Evolutionary conservation across 306 rosid species (phyloP), one percentile per base, ranked within the genome.

Genomic region (Cajanus cajan): DNA sequence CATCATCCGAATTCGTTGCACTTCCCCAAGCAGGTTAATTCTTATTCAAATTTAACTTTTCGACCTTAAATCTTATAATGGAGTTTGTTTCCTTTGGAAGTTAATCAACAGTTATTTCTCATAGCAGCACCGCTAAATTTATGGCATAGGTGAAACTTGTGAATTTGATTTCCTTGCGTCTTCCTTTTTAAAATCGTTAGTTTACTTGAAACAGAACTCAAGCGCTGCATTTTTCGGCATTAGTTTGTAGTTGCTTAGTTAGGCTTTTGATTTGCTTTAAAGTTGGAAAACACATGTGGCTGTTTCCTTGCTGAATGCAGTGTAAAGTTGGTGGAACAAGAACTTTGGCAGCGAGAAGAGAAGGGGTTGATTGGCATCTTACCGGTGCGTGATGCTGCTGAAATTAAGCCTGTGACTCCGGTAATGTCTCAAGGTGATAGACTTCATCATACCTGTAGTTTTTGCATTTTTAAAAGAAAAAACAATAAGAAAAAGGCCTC

Each of bases 301-400:
- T 24, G 25, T 58, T 44, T 55, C 34, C 72, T 68, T 36, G 31
- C 14, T 5, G 50, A 68, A 68, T 76, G 77, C 77, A 95, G 98
- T 81, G 98, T 95, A 55, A 95, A 92, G 78, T 82, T 95, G 89
- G 98, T 95, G 89, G 98, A 95, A 84, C 98, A 95, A 86, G 98
- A 95, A 84, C 88, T 95, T 13, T 95, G 98, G 98, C 98, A 95
- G 86, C 85, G 98, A 18, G 98, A 95, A 80, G 98, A 95, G 93
- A 95, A 92, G 84, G 98, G 98, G 22, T 71, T 95, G 82, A 95
- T 95, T 76, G 98, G 98, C 55, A 95, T 95, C 82, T 90, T 95
- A 77, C 97, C 98, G 0, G 97, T 92, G 40, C 94, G 94, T 58
- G 98, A 92, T 85, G 87, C 92, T 76, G 97, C 97, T 24, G 98